A percentile compares a stretch with the other conserved stretches of the same genome.
phyloP scores from a whole-genome alignment of 345 rosid species.

The Schrenkiella parvula region DNA sequence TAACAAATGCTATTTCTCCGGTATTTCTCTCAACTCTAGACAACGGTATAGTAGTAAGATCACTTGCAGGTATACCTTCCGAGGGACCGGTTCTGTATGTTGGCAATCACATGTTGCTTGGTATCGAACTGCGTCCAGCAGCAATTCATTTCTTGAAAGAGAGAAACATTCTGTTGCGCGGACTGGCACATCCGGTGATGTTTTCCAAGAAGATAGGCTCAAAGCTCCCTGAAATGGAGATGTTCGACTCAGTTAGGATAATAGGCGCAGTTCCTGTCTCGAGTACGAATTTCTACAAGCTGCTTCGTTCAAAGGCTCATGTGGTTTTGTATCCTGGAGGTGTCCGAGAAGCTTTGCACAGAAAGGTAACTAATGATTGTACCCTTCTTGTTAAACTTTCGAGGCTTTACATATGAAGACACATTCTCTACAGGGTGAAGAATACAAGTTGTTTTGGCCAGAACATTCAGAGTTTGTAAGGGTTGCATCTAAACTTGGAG shows the following conservation, averaged over 20 bases:
- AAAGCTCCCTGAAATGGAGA: conserved; percentile 29
- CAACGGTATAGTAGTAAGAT: conserved; percentile 62
- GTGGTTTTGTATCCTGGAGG: conserved; percentile 71
- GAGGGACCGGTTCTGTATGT: conserved; percentile 75
- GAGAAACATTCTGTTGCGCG: conserved; percentile 57
- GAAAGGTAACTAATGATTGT: conserved; percentile 41
- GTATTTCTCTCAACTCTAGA: conserved; percentile 67
- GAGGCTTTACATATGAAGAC: background rate
- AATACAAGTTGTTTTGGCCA: conserved; percentile 70
- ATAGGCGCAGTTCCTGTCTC: conserved; percentile 78
- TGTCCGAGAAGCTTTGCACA: conserved; percentile 65
- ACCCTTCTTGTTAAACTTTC: conserved; percentile 6
- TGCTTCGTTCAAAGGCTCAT: conserved; percentile 62
- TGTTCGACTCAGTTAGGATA: conserved; percentile 39
- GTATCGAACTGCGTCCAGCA: conserved; percentile 46
- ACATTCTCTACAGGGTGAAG: conserved; percentile 55
- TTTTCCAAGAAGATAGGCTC: conserved; percentile 40
- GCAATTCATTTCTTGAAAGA: conserved; percentile 44
- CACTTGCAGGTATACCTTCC: conserved; percentile 70
- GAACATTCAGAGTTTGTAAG: conserved; percentile 69
- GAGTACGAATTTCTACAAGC: conserved; percentile 49
- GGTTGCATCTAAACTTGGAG: conserved; percentile 68
- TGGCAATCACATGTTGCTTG: conserved; percentile 78
- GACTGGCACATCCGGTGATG: conserved; percentile 63
- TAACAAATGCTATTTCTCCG: conserved; percentile 38